phyloP scores from a whole-genome alignment of 805 yeast species.

The Candida schatavii region DNA sequence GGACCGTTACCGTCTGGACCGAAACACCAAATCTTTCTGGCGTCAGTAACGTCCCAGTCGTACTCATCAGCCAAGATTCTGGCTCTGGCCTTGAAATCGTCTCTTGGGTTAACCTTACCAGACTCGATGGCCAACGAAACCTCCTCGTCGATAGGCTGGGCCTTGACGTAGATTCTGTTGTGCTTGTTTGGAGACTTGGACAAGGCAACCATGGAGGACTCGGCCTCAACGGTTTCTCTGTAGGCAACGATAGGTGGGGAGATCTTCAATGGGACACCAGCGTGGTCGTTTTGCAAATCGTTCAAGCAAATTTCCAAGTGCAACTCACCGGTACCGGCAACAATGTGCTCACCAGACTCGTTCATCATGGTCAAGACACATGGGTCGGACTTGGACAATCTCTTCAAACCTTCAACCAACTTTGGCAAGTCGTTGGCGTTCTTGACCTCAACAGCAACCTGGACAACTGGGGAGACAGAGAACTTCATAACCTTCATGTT shows the following conservation, averaged over 20 bases:
- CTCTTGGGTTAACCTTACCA: constrained; percentile 92
- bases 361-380: constrained; percentile 87
- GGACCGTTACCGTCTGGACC: constrained; percentile 99
- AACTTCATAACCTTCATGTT: constrained; percentile 99
- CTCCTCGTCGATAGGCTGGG: constrained; percentile 95
- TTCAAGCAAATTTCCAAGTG: constrained; percentile 96
- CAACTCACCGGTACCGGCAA: constrained; percentile 99
- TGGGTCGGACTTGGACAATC: constrained; percentile 99
- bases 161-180: constrained; percentile 98
- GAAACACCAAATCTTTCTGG: constrained; percentile 99
- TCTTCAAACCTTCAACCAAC: constrained; percentile 99
- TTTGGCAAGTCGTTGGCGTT: constrained; percentile 99
- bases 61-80: constrained; percentile 97
- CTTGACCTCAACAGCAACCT: constrained; percentile 99
- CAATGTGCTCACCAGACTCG: constrained; percentile 98
- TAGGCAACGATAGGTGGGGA: constrained; percentile 98
- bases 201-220: constrained; percentile 92
- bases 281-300: constrained; percentile 98
- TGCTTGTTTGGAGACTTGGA: constrained; percentile 99
- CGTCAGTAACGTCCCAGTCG: constrained; percentile 99
- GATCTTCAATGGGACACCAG: constrained; percentile 97
- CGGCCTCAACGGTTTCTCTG: constrained; percentile 96
- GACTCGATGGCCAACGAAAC: constrained; percentile 85
- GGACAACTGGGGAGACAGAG: constrained; percentile 99
- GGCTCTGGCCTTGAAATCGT: constrained; percentile 98